Conservation (phyloP, 441 rosid species). For the Jatropha podagrica region DNA sequence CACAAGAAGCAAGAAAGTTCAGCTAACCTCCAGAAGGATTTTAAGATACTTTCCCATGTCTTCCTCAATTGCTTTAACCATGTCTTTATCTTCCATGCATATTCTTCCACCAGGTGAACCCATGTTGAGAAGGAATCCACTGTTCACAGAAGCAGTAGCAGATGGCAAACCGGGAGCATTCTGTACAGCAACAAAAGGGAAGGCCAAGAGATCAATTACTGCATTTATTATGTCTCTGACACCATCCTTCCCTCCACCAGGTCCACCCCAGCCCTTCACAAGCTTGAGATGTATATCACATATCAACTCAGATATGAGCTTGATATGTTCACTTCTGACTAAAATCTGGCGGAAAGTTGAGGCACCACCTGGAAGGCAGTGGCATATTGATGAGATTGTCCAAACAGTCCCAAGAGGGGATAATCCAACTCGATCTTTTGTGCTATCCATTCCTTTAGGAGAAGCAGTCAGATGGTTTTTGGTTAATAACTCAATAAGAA, state of each 20-base stretch:
- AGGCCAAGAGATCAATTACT: slow-evolving; percentile 83
- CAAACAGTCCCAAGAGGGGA: slow-evolving; percentile 88
- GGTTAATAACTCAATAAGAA: slow-evolving; percentile 67
- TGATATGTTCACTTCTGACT: slow-evolving; percentile 61
- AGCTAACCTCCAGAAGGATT: slow-evolving; percentile 79
- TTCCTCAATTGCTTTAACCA: slow-evolving; percentile 80
- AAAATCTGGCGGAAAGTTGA: slow-evolving; percentile 73
- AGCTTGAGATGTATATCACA: slow-evolving; percentile 82
- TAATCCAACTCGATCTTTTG: slow-evolving; percentile 51
- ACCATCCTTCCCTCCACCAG: slow-evolving; percentile 93
- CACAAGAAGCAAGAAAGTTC: slow-evolving; percentile 1
- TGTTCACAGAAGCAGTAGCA: slow-evolving; percentile 87
- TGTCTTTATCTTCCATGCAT: slow-evolving; percentile 75
- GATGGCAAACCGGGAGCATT: slow-evolving; percentile 72
- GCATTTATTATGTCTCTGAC: slow-evolving; percentile 72
- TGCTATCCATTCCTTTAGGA: slow-evolving; percentile 40
- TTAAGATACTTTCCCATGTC: slow-evolving; percentile 88
- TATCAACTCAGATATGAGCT: slow-evolving; percentile 55
- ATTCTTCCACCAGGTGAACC: slow-evolving; percentile 82
- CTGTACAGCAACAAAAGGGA: slow-evolving; percentile 92
- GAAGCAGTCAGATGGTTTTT: slow-evolving; percentile 40
- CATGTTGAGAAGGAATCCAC: slow-evolving; percentile 91
- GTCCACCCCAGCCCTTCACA: slow-evolving; percentile 85
- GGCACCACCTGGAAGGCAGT: slow-evolving; percentile 85
- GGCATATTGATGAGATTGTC: slow-evolving; percentile 80